Percentiles rank a stretch among this genome's conserved stretches.
These are phyloP conservation scores for Nemania sp. DNA, from an alignment of 2,329 filamentous ascomycete species.

Conservation along the genomic window DNA sequence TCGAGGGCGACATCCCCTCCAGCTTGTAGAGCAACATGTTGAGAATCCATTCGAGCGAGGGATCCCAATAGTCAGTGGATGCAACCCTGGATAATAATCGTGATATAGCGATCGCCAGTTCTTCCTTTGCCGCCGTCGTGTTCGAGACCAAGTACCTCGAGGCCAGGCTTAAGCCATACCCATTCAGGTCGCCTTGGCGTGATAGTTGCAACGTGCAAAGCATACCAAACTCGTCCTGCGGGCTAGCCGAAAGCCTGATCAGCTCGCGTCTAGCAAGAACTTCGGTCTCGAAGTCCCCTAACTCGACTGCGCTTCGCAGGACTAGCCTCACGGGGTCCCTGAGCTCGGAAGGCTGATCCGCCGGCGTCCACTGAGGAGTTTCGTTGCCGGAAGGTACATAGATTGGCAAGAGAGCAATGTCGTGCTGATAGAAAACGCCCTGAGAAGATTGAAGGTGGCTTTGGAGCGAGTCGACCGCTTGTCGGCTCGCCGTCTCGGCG, in stretches of 20 bases:
- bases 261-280: slow-evolving; percentile 24
- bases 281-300: slow-evolving; percentile 30
- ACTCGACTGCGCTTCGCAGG: slow-evolving; percentile 19
- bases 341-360: slow-evolving; percentile 19
- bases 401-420: slow-evolving; percentile 20
- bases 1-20: slow-evolving; percentile 15
- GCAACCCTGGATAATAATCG: slow-evolving; percentile 19
- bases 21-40: slow-evolving; percentile 26
- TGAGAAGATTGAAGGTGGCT: slow-evolving; percentile 16
- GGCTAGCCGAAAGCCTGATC: slow-evolving; percentile 25
- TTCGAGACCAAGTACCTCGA: slow-evolving; percentile 30
- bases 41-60: slow-evolving; percentile 23
- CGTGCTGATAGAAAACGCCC: slow-evolving; percentile 15
- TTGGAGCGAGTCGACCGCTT: slow-evolving; percentile 16
- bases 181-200: slow-evolving; percentile 26
- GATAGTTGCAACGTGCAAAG: slow-evolving; percentile 29
- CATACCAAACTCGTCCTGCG: slow-evolving; percentile 19
- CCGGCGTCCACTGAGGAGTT: slow-evolving; percentile 27
- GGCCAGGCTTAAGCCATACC: slow-evolving; percentile 26
- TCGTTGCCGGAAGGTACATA: slow-evolving; percentile 28
- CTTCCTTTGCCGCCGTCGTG: slow-evolving; percentile 11
- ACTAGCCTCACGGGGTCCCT: slow-evolving; percentile 21
- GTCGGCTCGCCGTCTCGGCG: slow-evolving; percentile 17
- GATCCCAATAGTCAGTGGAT: slow-evolving; percentile 18
- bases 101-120: slow-evolving; percentile 23